These are phyloP conservation scores for Komagataella ulmi DNA, from an alignment of 805 yeast genomes.

Conservation along the genomic window DNA sequence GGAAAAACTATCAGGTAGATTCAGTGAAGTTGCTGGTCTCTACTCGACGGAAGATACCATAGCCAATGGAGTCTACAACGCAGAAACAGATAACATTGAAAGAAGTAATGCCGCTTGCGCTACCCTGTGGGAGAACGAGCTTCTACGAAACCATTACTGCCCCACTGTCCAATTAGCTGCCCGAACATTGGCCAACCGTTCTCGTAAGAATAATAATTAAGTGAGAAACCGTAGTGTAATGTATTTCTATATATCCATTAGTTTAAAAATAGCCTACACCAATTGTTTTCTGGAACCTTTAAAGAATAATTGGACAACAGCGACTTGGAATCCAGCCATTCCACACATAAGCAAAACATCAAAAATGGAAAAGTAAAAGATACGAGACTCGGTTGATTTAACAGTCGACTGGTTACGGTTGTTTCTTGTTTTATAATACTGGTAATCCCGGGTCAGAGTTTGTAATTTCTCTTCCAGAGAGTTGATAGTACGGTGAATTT, in stretches of 20 bases:
- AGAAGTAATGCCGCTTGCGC: conserved; percentile 82
- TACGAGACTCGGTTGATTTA: conserved; percentile 47
- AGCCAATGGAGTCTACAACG: conserved; percentile 62
- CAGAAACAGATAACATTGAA: conserved; percentile 53
- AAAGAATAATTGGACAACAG: conserved; percentile 59
- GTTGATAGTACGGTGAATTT: conserved; percentile 39
- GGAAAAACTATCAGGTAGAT: conserved; percentile 60
- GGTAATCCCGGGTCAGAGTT: conserved; percentile 43
- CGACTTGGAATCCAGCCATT: conserved; percentile 58
- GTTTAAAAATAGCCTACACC: conserved; percentile 20
- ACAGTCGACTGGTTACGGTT: conserved; percentile 82
- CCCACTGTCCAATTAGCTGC: conserved; percentile 68
- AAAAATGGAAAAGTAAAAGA: conserved; percentile 50
- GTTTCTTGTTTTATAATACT: conserved; percentile 82
- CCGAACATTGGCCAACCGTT: conserved; percentile 22
- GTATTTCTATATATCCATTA: neutral
- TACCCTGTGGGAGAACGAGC: conserved; percentile 75
- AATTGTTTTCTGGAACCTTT: conserved; percentile 57
- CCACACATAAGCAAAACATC: conserved; percentile 53
- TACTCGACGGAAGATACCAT: conserved; percentile 84
- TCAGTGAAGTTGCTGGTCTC: conserved; percentile 59
- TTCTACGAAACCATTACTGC: conserved; percentile 72
- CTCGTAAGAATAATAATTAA: conserved; percentile 6
- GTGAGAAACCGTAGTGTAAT: neutral
- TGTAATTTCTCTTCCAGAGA: conserved; percentile 48